Evolutionary conservation across 2,329 filamentous ascomycete genomes (phyloP).

Genomic region (Clarireedia paspali): DNA sequence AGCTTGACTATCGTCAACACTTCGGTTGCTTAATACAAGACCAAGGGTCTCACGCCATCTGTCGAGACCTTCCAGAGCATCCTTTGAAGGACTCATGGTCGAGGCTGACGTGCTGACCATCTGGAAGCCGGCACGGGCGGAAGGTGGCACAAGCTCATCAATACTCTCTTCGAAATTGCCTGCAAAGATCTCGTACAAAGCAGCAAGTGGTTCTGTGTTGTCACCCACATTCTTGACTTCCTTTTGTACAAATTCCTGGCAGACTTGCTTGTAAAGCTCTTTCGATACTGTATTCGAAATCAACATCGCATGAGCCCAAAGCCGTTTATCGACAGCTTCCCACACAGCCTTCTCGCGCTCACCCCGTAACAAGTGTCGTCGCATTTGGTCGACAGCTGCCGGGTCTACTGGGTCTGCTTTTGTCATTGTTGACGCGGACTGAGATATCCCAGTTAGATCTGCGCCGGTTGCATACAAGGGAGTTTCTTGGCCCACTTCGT

Average conservation of each 20-base stretch:
- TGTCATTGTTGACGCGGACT: constrained; percentile 30
- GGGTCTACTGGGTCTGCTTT: constrained; percentile 62
- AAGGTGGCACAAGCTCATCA: constrained; percentile 88
- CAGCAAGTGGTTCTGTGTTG: constrained; percentile 80
- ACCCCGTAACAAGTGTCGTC: constrained; percentile 66
- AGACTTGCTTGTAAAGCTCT: constrained; percentile 84
- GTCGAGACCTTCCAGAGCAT: constrained; percentile 77
- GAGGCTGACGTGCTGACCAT: constrained; percentile 71
- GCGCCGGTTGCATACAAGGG: constrained; percentile 32
- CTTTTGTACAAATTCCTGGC: constrained; percentile 90
- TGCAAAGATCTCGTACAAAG: constrained; percentile 87
- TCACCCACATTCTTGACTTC: constrained; percentile 79
- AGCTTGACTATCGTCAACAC: constrained; percentile 67
- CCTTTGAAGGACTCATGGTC: constrained; percentile 49
- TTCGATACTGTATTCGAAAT: constrained; percentile 71
- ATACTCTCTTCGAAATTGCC: constrained; percentile 92
- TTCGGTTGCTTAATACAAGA: constrained; percentile 83
- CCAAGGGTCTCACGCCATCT: constrained; percentile 90
- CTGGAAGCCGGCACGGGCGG: constrained; percentile 85
- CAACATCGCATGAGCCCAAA: constrained; percentile 96
- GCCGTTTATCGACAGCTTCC: constrained; percentile 82
- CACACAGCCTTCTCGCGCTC: constrained; percentile 88
- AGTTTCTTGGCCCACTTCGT: constrained; percentile 18
- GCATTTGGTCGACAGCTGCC: constrained; percentile 62
- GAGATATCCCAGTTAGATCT: constrained; percentile 34